Percentiles rank a stretch among this genome's conserved stretches.
These are phyloP conservation scores for Phialocephala sp. DNA, from an alignment of 2,329 filamentous ascomycete species.

Conservation along the genomic window DNA sequence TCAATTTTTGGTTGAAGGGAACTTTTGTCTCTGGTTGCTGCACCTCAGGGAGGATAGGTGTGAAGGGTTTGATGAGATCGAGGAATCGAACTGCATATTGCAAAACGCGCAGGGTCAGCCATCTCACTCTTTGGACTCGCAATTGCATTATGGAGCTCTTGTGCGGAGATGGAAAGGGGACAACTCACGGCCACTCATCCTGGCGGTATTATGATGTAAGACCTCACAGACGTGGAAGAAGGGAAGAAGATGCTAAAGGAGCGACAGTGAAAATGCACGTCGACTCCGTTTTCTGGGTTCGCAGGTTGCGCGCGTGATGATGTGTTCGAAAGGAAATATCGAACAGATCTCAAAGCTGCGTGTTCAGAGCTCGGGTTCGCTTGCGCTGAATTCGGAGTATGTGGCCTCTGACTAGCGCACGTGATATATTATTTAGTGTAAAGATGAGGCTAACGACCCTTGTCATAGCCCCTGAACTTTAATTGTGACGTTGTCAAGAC, in stretches of 20 bases:
- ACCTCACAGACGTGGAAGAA: slow-evolving; percentile 46
- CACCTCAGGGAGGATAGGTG: slow-evolving; percentile 99
- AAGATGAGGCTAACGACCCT: slow-evolving; percentile 9
- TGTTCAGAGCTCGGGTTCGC: slow-evolving; percentile 13
- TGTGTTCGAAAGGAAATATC: slow-evolving; percentile 39
- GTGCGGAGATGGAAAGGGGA: slow-evolving; percentile 26
- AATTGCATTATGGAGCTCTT: slow-evolving; percentile 30
- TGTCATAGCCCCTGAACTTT: slow-evolving; percentile 2
- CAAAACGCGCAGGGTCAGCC: slow-evolving; percentile 36
- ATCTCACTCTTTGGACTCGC: slow-evolving; percentile 22
- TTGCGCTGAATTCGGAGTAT: not conserved
- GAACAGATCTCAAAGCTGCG: slow-evolving; percentile 38
- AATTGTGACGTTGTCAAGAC: slow-evolving; percentile 10
- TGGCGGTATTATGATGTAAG: slow-evolving; percentile 44
- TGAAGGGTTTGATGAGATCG: slow-evolving; percentile 99
- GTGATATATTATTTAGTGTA: not conserved
- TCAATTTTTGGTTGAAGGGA: slow-evolving; percentile 97
- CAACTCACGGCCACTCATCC: slow-evolving; percentile 50
- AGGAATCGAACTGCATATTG: slow-evolving; percentile 84
- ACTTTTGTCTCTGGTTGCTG: slow-evolving; percentile 98
- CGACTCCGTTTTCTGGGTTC: slow-evolving; percentile 37
- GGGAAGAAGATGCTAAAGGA: slow-evolving; percentile 40
- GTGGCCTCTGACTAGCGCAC: slow-evolving; percentile 1
- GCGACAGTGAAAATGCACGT: slow-evolving; percentile 36
- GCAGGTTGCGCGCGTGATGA: slow-evolving; percentile 39